These are phyloP conservation scores for Papilionanthe hybrid DNA, from an alignment of 116 monocot genomes.

Conservation along the genomic window DNA sequence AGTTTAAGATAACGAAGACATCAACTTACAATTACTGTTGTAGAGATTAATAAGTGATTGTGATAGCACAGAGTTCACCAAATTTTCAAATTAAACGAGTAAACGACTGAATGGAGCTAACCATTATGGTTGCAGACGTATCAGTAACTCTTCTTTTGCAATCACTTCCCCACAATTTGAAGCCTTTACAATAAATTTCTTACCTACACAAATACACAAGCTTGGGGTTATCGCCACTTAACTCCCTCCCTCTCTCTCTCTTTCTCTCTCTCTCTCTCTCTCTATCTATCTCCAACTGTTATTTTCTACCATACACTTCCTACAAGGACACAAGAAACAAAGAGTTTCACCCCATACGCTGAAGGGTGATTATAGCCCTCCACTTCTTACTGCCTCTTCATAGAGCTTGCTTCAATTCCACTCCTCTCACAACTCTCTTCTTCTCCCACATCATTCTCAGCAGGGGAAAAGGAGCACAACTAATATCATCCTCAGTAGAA, in stretches of 20 bases:
- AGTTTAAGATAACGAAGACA: no score
- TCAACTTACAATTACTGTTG: background rate
- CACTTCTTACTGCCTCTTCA: background rate
- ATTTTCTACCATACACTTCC: slow-evolving; percentile 16
- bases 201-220: slow-evolving; percentile 2
- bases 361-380: slow-evolving; percentile 10
- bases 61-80: slow-evolving; percentile 12
- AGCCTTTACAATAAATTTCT: slow-evolving; percentile 3
- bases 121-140: slow-evolving; percentile 12
- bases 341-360: slow-evolving; percentile 8
- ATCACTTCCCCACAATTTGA: background rate
- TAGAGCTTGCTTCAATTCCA: background rate
- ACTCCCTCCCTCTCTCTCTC: background rate
- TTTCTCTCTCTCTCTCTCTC: background rate
- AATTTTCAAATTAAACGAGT: slow-evolving; percentile 5
- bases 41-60: slow-evolving; percentile 8
- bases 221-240: background rate
- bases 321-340: slow-evolving; percentile 15
- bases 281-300: background rate
- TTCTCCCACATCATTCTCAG: background rate
- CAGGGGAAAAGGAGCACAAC: no score
- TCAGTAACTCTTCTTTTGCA: background rate
- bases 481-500: no score
- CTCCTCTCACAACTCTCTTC: background rate
- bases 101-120: slow-evolving; percentile 4